Percentiles rank a stretch among this genome's conserved stretches.
Conservation (phyloP, 2,329 filamentous ascomycete genomes). For the Blastomyces emzantsi region DNA sequence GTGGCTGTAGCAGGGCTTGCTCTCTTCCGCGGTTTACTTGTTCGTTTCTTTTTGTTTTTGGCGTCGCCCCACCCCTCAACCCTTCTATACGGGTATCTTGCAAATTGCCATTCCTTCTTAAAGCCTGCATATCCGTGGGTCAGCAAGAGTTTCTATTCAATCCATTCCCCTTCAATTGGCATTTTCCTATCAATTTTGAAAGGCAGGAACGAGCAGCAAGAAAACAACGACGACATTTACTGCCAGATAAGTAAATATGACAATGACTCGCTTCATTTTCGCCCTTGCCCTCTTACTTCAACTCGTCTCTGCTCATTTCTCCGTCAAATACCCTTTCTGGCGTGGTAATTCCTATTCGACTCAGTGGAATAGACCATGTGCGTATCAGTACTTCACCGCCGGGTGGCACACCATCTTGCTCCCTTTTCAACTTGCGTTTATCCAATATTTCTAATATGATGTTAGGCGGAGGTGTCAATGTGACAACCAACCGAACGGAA, state of each 20-base stretch:
- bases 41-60: background rate
- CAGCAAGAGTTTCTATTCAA: background rate
- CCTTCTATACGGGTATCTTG: background rate
- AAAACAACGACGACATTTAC: background rate
- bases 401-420: background rate
- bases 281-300: conserved; percentile 7
- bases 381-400: conserved; percentile 6
- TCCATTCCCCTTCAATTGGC: background rate
- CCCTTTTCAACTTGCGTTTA: background rate
- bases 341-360: conserved; percentile 36
- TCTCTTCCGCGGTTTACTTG: background rate
- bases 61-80: too few species aligned
- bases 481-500: conserved; percentile 37
- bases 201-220: background rate
- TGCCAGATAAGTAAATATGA: background rate
- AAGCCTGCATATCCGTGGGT: background rate
- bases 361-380: conserved; percentile 37
- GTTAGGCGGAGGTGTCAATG: conserved; percentile 33
- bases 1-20: background rate
- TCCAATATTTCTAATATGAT: conserved; percentile 5
- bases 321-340: conserved; percentile 27
- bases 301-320: conserved; percentile 22
- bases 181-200: background rate
- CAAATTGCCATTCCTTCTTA: background rate
- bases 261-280: conserved; percentile 2